A percentile compares a stretch with the other conserved stretches of the same genome.
Conservation (phyloP, 2,329 filamentous ascomycete genomes). For the Aspergillus flavus region DNA sequence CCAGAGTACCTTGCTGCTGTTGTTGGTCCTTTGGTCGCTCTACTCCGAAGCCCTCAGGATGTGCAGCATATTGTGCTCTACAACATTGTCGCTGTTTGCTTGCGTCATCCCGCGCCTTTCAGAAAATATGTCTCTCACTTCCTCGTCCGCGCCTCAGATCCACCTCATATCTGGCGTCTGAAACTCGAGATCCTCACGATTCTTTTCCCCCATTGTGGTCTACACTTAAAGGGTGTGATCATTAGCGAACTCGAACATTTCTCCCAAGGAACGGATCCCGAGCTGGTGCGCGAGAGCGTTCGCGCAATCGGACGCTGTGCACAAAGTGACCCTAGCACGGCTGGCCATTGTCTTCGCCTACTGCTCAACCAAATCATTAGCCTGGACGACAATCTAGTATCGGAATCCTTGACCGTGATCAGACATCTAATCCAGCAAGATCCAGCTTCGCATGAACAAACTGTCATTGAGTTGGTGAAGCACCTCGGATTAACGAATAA, state of each 20-base stretch:
- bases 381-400: constrained; percentile 82
- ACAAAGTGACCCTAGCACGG: constrained; percentile 71
- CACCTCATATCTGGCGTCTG: constrained; percentile 80
- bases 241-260: constrained; percentile 95
- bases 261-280: constrained; percentile 71
- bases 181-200: constrained; percentile 91
- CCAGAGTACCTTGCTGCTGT: constrained; percentile 72
- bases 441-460: constrained; percentile 76
- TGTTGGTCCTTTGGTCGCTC: constrained; percentile 81
- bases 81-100: constrained; percentile 92
- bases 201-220: constrained; percentile 80
- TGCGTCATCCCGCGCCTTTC: constrained; percentile 76
- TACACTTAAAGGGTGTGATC: constrained; percentile 79
- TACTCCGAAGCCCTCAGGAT: constrained; percentile 81
- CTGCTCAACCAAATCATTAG: constrained; percentile 86
- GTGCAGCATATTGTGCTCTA: constrained; percentile 88
- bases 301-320: constrained; percentile 92
- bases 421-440: constrained; percentile 93
- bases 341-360: constrained; percentile 77
- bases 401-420: constrained; percentile 92
- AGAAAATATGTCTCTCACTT: constrained; percentile 89
- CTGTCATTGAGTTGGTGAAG: constrained; percentile 85
- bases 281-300: constrained; percentile 84
- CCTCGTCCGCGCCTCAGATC: constrained; percentile 77
- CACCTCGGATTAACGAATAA: constrained; percentile 88